Base-by-base conservation (phyloP, 345 rosid species). In the Durio zibethinus region DNA sequence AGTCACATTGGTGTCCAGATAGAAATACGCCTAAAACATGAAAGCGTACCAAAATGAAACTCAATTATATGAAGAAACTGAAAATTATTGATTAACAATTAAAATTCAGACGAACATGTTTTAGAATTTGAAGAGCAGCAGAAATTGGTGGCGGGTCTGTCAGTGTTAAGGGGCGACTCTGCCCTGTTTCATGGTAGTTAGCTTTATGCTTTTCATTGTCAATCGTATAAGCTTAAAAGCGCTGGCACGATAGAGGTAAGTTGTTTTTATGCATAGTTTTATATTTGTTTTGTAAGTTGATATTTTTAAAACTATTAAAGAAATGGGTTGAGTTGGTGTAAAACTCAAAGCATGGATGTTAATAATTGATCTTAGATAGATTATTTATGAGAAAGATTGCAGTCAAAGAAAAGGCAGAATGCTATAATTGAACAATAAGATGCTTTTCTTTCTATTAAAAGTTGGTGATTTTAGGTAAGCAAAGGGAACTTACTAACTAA, bases 401-500 rank as follows among this genome's bases (percentile, higher is more conserved):
- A 15, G n/a, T 66, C 20, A 79, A 77, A 80, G 64, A 62, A 72
- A 80, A 72, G 82, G 75, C 25, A 23, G 10, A 53, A 36, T 61
- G 25, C 70, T 56, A n/a, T n/a, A 40, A 59, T 73, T 68, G 47
- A 9, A 35, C 29, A 60, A n/a, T 35, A 42, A 14, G 40, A 25
- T 12, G 36, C 16, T 62, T 72, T 64, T 66, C 2, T 52, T 73
- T 79, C 38, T 40, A 27, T 43, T 40, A 38, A 23, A 7, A 6
- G 60, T 72, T 76, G 76, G 81, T 33, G 62, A 71, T 62, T n/a
- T 78, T 69, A 76, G 78, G 83, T 81, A 60, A 21, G 18, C 23
- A 10, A 11, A 70, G 31, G 15, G 74, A 33, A 72, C 69, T 80
- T 50, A 65, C 79, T 82, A 80, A 69, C 82, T 82, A 66, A 82